Evolutionary conservation across 495 filamentous ascomycete species (phyloP), one percentile per base, ranked within the genome.

Genomic region (Penicillium coffeae): DNA sequence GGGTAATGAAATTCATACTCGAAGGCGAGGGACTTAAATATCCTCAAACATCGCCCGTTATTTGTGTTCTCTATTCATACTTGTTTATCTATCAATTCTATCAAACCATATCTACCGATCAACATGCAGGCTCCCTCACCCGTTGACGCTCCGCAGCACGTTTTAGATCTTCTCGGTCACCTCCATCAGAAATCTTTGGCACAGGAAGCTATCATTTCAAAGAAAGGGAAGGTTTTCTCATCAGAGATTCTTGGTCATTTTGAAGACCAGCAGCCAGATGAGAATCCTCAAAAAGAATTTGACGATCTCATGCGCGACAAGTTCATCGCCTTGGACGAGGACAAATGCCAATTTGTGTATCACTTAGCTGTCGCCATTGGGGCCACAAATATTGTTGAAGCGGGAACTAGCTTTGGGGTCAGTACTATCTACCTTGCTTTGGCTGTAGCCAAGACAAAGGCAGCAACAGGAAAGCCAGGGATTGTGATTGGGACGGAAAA

Each of bases 371-470:
- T 63, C 34, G 58, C 69, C n/a, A 70, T 62, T 12, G 65, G 66
- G 1, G 79, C 76, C 1, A 70, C 53, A 2, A 76, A 71, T 21
- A 60, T 80, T 30, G 73, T 83, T 15, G 80, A 83, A 48, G 76
- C 73, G 0, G 80, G 80, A 6, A 83, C 80, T 4, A 77, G 73
- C 41, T 83, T 75, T 45, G 80, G 81, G 10, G 78, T 84, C 2
- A 77, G 73, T 41, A 82, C 79, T 0, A 83, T 84, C 48, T 82
- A 83, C 42, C 71, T 83, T 15, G 77, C 77, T 1, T 59, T 83
- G 1, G 81, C 78, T 1, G 72, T 80, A 12, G 66, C 62, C 51
- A 61, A 18, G 53, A 62, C 39, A 60, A 70, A 38, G 55, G 49
- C 1, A 51, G 39, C 1, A 10, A 34, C 18, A 13, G 25, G 25